A percentile compares a stretch with the other conserved stretches of the same genome.
Conservation (phyloP, 129 eudicot species). For the Scalesia atractyloides region DNA sequence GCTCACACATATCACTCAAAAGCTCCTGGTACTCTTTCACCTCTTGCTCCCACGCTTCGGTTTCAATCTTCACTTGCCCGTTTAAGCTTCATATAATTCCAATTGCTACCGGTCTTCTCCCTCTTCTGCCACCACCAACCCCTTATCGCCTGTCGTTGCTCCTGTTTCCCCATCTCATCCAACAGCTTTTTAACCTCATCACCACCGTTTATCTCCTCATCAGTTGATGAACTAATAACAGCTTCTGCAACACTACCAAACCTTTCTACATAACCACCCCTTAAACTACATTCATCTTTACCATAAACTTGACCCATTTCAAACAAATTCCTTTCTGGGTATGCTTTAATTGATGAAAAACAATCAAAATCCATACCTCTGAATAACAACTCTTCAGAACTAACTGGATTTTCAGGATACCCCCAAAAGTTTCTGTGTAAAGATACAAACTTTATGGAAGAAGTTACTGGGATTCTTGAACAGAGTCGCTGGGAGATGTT, state of each 20-base stretch:
- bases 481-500: conserved; percentile 40
- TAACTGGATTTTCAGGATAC: conserved; percentile 28
- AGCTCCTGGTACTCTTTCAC: conserved; percentile 77
- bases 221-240: conserved; percentile 35
- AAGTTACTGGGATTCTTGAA: conserved; percentile 39
- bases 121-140: conserved; percentile 37
- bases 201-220: conserved; percentile 49
- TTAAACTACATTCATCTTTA: conserved; percentile 15
- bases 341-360: conserved; percentile 19
- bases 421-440: conserved; percentile 32
- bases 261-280: conserved; percentile 35
- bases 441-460: conserved; percentile 21
- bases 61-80: conserved; percentile 80
- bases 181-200: conserved; percentile 66
- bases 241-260: conserved; percentile 73
- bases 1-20: conserved; percentile 81
- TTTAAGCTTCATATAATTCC: conserved; percentile 54
- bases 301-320: conserved; percentile 30
- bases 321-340: conserved; percentile 40
- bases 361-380: conserved; percentile 22
- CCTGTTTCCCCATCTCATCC: conserved; percentile 61
- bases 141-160: conserved; percentile 27
- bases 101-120: conserved; percentile 34
- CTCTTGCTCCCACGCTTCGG: conserved; percentile 84
- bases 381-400: conserved; percentile 7